These are phyloP conservation scores for Astrocystis sublimbata DNA, from an alignment of 495 filamentous ascomycete genomes.

Conservation along the genomic window DNA sequence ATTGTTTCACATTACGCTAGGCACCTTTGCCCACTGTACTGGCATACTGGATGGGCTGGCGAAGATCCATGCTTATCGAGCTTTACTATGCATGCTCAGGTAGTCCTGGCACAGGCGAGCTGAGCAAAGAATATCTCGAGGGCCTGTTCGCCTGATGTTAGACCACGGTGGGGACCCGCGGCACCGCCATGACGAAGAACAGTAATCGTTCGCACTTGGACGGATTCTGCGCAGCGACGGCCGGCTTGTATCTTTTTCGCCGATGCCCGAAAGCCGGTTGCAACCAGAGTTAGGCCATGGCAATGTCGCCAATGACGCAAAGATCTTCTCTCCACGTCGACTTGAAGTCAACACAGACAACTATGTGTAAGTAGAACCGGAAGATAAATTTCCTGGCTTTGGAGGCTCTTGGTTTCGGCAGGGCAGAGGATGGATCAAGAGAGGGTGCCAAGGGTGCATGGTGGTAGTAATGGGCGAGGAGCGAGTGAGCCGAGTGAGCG, in stretches of 20 bases:
- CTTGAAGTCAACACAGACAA: background rate
- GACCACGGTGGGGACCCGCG: conserved; percentile 3
- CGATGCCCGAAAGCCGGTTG: background rate
- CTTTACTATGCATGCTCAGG: background rate
- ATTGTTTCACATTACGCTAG: background rate
- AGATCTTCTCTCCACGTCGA: background rate
- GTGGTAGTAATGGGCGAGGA: too few species aligned
- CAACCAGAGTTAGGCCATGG: background rate
- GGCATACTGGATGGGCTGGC: background rate
- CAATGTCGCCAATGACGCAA: background rate
- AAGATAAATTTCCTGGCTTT: too few species aligned
- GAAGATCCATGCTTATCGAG: conserved; percentile 11
- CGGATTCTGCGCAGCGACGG: conserved; percentile 5
- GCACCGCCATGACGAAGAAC: conserved; percentile 17
- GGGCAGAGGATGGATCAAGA: background rate
- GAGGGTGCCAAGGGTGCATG: background rate
- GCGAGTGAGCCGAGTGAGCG: too few species aligned
- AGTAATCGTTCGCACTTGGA: conserved; percentile 11
- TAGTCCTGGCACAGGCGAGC: too few species aligned
- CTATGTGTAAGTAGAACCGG: background rate
- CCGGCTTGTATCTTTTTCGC: background rate
- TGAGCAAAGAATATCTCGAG: conserved; percentile 6
- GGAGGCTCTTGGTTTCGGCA: background rate
- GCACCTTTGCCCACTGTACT: background rate
- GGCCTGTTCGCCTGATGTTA: conserved; percentile 6